phyloP scores from a whole-genome alignment of 176 grass and related monocot species.

The Oryza coarctata region DNA sequence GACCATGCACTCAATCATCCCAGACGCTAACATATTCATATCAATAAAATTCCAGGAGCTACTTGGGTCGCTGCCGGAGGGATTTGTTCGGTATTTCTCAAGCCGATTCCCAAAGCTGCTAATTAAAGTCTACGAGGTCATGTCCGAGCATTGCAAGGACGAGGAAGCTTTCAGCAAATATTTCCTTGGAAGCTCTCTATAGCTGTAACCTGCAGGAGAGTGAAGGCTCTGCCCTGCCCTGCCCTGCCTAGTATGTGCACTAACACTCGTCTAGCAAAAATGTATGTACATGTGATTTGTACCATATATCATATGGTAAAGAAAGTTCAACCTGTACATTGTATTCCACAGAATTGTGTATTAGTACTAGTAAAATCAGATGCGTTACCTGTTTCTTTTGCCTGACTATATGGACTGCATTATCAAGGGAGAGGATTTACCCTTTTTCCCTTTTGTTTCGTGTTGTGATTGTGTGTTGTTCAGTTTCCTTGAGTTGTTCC shows the following conservation, averaged over 20 bases:
- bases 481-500: too few species aligned
- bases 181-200: slow-evolving; percentile 45
- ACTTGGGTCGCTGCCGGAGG: slow-evolving; percentile 77
- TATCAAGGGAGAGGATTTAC: neutral
- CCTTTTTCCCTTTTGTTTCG: neutral
- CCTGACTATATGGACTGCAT: too few species aligned
- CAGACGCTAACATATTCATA: neutral
- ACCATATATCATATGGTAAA: neutral
- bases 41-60: slow-evolving; percentile 47
- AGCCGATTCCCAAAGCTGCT: slow-evolving; percentile 81
- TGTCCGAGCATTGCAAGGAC: slow-evolving; percentile 61
- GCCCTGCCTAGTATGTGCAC: neutral
- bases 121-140: slow-evolving; percentile 85
- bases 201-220: slow-evolving; percentile 10
- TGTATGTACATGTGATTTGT: slow-evolving; percentile 47
- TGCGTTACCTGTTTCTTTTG: neutral
- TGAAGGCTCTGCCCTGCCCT: neutral
- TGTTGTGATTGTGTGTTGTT: neutral
- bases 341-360: neutral
- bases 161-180: slow-evolving; percentile 87
- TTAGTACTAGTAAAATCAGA: neutral
- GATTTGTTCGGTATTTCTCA: slow-evolving; percentile 79
- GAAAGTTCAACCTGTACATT: neutral
- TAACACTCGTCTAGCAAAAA: slow-evolving; percentile 20
- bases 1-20: neutral